phyloP scores from a whole-genome alignment of 116 monocot species.

The Zostera marina region DNA sequence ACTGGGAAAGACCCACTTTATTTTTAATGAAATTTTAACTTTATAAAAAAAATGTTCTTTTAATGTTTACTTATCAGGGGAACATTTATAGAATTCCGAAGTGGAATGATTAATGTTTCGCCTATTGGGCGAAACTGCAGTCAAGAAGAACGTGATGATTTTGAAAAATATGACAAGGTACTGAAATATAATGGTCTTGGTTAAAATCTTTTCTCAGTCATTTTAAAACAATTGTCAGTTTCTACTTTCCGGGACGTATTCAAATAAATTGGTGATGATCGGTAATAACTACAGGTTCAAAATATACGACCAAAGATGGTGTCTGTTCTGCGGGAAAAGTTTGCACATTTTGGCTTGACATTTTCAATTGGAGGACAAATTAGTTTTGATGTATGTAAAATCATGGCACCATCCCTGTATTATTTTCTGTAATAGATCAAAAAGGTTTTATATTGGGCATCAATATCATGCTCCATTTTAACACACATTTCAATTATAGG shows the following conservation, averaged over 20 bases:
- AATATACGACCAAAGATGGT: slow-evolving; percentile 84
- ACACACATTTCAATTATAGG: slow-evolving; percentile 19
- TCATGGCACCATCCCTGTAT: background rate
- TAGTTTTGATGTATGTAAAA: slow-evolving; percentile 86
- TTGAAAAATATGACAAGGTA: slow-evolving; percentile 95
- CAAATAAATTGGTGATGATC: too few relatives aligned
- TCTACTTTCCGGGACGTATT: too few relatives aligned
- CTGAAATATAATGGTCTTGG: background rate
- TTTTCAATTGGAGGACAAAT: slow-evolving; percentile 98
- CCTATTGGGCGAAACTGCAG: slow-evolving; percentile 96
- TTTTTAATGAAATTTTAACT: too few relatives aligned
- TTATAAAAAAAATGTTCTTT: too few relatives aligned
- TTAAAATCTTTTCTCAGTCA: too few relatives aligned
- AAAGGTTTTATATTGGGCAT: background rate
- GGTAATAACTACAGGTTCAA: slow-evolving; percentile 37
- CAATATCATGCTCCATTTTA: background rate
- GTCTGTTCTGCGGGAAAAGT: slow-evolving; percentile 67
- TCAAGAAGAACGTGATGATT: slow-evolving; percentile 93
- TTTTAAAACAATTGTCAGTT: too few relatives aligned
- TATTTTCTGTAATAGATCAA: background rate
- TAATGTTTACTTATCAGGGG: slow-evolving; percentile 38
- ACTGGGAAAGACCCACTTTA: too few relatives aligned
- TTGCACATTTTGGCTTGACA: slow-evolving; percentile 70
- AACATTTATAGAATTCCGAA: slow-evolving; percentile 92
- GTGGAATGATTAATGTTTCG: slow-evolving; percentile 95